Evolutionary conservation across 805 yeast species (phyloP), one percentile per base, ranked within the genome.

Genomic region (Millerago galiae): DNA sequence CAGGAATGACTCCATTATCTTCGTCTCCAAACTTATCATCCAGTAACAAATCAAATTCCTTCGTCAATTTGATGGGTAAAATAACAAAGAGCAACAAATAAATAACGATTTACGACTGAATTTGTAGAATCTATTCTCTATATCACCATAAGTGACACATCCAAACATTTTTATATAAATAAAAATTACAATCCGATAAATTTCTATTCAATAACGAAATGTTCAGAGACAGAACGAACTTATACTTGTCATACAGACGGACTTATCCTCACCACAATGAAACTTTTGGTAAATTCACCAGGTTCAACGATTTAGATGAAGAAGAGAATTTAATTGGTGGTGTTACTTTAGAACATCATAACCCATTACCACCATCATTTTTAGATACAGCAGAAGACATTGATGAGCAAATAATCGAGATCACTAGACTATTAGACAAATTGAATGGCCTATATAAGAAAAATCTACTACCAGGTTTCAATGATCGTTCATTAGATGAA

Each of bases 211-310:
- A 7, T 7, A 21, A 4, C 15, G 15, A 2, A 14, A 88, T 91
- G 96, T 86, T 84, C 57, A 74, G 98, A 60, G 98, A 93, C 65
- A 72, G 97, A 60, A 93, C 99, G n/a, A 91, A 90, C 58, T 72
- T 91, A 50, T 91, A 73, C 62, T 68, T 89, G 17, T 88, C 97
- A 36, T 91, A 85, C 59, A 77, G 99, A 49, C 78, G 93, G 46
- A 89, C 98, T 10, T 83, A 81, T 44, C 95, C 95, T 0, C 89
- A 89, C 51, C 77, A 73, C 35, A 30, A 61, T 42, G 52, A 55
- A 36, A 38, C 51, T 1, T 34, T 38, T 26, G 46, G 42, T 8
- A 35, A 32, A 13, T 32, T 35, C 39, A 35, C 58, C 7, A 43
- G 54, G 24, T 54, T 57, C 39, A 21, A 21, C 24, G 54, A 54